Percentiles rank a stretch among this genome's conserved stretches.
Evolutionary conservation across 495 filamentous ascomycete species (phyloP).

Genomic region (Podospora appendiculata): DNA sequence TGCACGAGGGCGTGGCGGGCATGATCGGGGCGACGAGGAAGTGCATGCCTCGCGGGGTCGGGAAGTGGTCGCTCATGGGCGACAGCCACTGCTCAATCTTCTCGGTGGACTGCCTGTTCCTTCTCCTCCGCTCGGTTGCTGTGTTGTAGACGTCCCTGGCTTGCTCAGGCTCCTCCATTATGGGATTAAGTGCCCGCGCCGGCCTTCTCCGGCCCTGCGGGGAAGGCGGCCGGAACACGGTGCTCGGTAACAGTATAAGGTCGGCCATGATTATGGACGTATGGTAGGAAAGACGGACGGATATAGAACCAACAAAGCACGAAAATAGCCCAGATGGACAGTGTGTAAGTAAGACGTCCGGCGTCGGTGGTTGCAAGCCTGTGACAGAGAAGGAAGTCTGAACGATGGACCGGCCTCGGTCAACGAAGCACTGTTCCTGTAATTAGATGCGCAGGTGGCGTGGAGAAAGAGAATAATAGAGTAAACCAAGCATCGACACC

Average conservation of each 20-base stretch:
- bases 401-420: slow-evolving; percentile 42
- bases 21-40: slow-evolving; percentile 49
- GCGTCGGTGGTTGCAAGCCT: slow-evolving; percentile 29
- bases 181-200: slow-evolving; percentile 70
- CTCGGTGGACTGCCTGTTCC: slow-evolving; percentile 37
- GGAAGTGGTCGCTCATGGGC: slow-evolving; percentile 53
- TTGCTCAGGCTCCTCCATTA: slow-evolving; percentile 62
- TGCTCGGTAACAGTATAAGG: slow-evolving; percentile 48
- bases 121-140: slow-evolving; percentile 20
- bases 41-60: slow-evolving; percentile 49
- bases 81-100: slow-evolving; percentile 48
- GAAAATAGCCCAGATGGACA: slow-evolving; percentile 7
- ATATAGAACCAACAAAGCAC: slow-evolving; percentile 10
- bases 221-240: slow-evolving; percentile 53
- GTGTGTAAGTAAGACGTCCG: slow-evolving; percentile 25
- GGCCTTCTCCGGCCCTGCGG: slow-evolving; percentile 59
- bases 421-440: slow-evolving; percentile 38
- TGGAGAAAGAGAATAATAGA: slow-evolving; percentile 25
- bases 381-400: slow-evolving; percentile 13
- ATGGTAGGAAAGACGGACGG: slow-evolving; percentile 14
- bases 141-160: slow-evolving; percentile 8
- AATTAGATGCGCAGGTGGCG: slow-evolving; percentile 21
- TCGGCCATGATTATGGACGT: slow-evolving; percentile 44
- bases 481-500: slow-evolving; percentile 7
- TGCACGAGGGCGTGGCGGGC: slow-evolving; percentile 36